phyloP scores from a whole-genome alignment of 163 green algal species.

The Prototheca cutis region DNA sequence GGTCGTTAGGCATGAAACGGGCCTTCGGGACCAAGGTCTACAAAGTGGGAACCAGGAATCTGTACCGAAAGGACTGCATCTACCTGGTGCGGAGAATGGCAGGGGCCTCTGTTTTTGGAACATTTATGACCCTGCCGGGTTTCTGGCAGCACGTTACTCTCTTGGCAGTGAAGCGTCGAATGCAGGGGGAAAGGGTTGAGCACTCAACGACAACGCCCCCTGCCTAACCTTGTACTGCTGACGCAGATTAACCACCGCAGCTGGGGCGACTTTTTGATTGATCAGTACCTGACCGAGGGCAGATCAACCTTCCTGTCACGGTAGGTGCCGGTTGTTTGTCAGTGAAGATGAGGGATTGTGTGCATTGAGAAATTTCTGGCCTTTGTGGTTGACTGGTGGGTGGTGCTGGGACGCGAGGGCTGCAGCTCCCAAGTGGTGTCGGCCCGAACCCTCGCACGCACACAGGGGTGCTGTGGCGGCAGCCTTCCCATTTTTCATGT shows the following conservation, averaged over 20 bases:
- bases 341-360: too few relatives aligned
- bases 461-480: constrained; percentile 50
- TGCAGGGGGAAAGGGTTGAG: too few relatives aligned
- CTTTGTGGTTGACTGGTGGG: not conserved
- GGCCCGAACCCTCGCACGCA: too few relatives aligned
- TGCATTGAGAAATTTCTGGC: too few relatives aligned
- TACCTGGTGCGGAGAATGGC: constrained; percentile 46
- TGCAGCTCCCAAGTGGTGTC: too few relatives aligned
- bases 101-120: too few relatives aligned
- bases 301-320: constrained; percentile 62
- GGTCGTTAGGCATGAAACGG: constrained; percentile 35
- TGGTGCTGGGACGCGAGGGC: not conserved
- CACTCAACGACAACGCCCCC: too few relatives aligned
- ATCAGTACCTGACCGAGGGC: constrained; percentile 62
- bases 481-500: constrained; percentile 73
- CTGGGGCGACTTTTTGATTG: constrained; percentile 78
- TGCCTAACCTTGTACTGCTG: too few relatives aligned
- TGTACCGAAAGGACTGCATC: constrained; percentile 40
- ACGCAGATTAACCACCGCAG: constrained; percentile 76
- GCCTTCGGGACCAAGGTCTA: constrained; percentile 29
- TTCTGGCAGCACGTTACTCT: too few relatives aligned
- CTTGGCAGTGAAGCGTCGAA: too few relatives aligned
- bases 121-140: not conserved
- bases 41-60: constrained; percentile 21
- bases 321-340: too few relatives aligned